Evolutionary conservation across 2,329 filamentous ascomycete genomes (phyloP).

Genomic region (Neofusicoccum cordaticola): DNA sequence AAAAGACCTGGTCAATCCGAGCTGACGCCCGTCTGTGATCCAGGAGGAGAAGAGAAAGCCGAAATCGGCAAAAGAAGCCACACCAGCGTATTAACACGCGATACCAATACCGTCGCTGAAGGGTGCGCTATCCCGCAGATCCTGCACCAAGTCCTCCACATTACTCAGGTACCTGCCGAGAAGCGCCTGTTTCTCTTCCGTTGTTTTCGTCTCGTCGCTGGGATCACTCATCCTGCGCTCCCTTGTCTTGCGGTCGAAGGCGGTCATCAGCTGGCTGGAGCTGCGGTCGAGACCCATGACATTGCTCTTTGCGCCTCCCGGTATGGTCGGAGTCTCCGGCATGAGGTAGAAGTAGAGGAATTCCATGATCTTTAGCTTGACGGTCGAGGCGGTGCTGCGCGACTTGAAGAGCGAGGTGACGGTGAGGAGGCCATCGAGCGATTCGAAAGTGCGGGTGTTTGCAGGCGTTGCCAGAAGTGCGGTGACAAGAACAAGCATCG

Average conservation of each 20-base stretch:
- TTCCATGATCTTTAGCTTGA: slow-evolving; percentile 94
- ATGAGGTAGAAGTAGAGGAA: slow-evolving; percentile 99
- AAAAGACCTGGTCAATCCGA: neutral
- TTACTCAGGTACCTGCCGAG: slow-evolving; percentile 75
- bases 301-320: slow-evolving; percentile 21
- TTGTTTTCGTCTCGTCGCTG: slow-evolving; percentile 54
- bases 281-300: slow-evolving; percentile 27
- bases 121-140: slow-evolving; percentile 74
- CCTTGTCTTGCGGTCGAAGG: slow-evolving; percentile 33
- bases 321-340: slow-evolving; percentile 65
- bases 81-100: neutral
- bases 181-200: slow-evolving; percentile 78
- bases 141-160: slow-evolving; percentile 74
- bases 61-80: neutral
- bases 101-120: slow-evolving; percentile 28
- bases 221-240: slow-evolving; percentile 27
- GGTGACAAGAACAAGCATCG: slow-evolving; percentile 84
- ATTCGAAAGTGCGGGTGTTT: slow-evolving; percentile 90
- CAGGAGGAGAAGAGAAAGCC: neutral
- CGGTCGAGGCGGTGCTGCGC: slow-evolving; percentile 76
- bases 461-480: slow-evolving; percentile 80
- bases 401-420: slow-evolving; percentile 92
- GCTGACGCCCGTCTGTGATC: neutral
- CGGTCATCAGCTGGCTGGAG: slow-evolving; percentile 27
- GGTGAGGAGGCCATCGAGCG: slow-evolving; percentile 84